Evolutionary conservation across 2,329 filamentous ascomycete species (phyloP), one percentile per base, ranked within the genome.

Genomic region (Dothistroma pini): DNA sequence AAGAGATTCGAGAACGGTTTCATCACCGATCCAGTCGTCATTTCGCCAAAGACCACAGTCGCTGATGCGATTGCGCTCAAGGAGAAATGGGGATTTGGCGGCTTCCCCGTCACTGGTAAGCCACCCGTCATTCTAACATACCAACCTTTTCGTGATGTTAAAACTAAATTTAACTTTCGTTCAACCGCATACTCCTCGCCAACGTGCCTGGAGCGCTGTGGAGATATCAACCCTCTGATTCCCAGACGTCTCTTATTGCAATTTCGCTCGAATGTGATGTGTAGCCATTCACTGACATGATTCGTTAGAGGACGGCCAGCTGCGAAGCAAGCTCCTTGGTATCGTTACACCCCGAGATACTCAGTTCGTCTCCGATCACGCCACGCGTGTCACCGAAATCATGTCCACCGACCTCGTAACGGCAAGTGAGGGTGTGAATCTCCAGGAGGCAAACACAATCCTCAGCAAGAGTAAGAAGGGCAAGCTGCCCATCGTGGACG

Each of bases 1-100:
- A 99, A 99, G 89, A 86, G 95, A 74, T 99, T 92, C 79, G 95
- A 99, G 82, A 99, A 99, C 81, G 95, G 95, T 70, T 99, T 99
- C 83, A 99, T 99, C 75, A 83, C 91, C 52, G 96, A 99, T 74
- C 95, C 95, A 49, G 87, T 99, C 60, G 93, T 97, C 74, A 91
- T 99, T 71, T 89, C 86, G 72, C 90, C 90, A 63, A 85, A 84
- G 68, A 96, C 91, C 67, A 97, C 93, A 44, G 90, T 99, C 60
- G 91, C 86, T 56, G 93, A 97, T 79, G 93, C 91, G 61, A 93
- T 89, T 78, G 88, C 89, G 34, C 83, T 99, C 69, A 99, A 97
- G 84, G 90, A 96, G 82, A 92, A 93, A 81, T 97, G 95, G 91
- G 93, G 95, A 32, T 99, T 99, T 74, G 95, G 96, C 74, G 95